Conservation (phyloP, 805 yeast genomes). For the Candida michaelii region DNA sequence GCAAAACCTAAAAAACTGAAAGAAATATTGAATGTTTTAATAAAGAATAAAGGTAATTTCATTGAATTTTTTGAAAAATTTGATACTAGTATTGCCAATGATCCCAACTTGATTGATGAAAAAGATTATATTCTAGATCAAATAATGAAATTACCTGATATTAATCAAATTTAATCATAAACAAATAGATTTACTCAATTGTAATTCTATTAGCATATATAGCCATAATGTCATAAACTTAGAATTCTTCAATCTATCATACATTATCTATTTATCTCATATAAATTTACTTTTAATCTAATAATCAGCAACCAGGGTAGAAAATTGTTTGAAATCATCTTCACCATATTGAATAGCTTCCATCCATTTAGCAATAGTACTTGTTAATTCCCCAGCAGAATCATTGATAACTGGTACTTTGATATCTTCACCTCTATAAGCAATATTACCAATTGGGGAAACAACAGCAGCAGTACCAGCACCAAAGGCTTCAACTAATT, state of each 20-base stretch:
- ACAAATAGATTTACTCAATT: no score
- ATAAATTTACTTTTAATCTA: neutral
- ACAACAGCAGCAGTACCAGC: slow-evolving; percentile 98
- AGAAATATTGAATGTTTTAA: slow-evolving; percentile 74
- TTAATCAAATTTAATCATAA: slow-evolving; percentile 36
- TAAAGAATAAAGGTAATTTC: slow-evolving; percentile 79
- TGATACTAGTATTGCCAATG: slow-evolving; percentile 61
- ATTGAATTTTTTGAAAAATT: slow-evolving; percentile 67
- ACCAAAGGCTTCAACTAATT: slow-evolving; percentile 92
- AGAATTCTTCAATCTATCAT: neutral
- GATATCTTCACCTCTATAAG: slow-evolving; percentile 72
- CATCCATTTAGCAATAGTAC: slow-evolving; percentile 80
- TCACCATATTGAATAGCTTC: slow-evolving; percentile 88
- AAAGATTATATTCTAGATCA: slow-evolving; percentile 75
- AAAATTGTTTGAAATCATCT: slow-evolving; percentile 60
- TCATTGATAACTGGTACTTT: slow-evolving; percentile 77
- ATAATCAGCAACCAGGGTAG: slow-evolving; percentile 31
- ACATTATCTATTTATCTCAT: neutral
- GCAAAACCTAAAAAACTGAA: slow-evolving; percentile 92
- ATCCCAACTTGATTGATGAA: slow-evolving; percentile 70
- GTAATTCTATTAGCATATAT: no score
- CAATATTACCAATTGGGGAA: slow-evolving; percentile 86
- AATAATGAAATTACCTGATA: slow-evolving; percentile 69
- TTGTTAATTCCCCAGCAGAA: slow-evolving; percentile 80
- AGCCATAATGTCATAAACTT: neutral